Evolutionary conservation across 2,329 filamentous ascomycete genomes (phyloP).

Genomic region (Erysiphe pisi): DNA sequence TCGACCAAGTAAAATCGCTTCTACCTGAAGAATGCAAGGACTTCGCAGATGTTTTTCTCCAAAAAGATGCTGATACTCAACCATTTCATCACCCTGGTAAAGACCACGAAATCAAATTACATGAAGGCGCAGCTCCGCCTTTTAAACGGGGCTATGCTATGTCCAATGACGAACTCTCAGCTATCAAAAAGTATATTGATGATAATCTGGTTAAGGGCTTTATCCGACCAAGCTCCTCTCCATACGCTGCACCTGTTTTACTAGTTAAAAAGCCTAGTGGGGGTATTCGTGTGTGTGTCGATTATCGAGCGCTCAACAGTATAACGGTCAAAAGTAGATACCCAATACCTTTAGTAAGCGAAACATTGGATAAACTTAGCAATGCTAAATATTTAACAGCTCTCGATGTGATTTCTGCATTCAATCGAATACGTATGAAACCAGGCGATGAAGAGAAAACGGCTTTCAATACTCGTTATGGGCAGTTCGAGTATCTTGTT

Average conservation of each 20-base stretch:
- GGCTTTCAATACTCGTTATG: not conserved
- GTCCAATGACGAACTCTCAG: not conserved
- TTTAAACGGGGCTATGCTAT: not conserved
- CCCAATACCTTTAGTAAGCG: not conserved
- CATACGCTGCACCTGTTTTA: not conserved
- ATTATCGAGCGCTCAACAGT: conserved; percentile 26
- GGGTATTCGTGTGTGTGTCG: conserved; percentile 1
- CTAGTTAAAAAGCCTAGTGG: conserved; percentile 16
- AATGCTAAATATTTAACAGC: not conserved
- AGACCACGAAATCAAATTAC: not conserved
- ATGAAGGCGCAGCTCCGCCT: not conserved
- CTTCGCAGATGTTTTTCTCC: conserved; percentile 1
- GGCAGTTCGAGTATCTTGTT: not conserved
- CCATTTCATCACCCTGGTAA: not conserved
- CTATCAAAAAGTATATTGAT: not conserved
- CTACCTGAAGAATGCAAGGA: not conserved
- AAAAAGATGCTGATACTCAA: not conserved
- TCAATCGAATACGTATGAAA: conserved; percentile 21
- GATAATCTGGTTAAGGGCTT: not conserved
- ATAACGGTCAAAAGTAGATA: conserved; percentile 29
- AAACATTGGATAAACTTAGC: not conserved
- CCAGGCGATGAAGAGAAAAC: conserved; percentile 1
- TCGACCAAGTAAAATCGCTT: not conserved
- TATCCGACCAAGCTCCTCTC: not conserved
- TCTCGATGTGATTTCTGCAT: conserved; percentile 18